A percentile compares a stretch with the other conserved stretches of the same genome.
Conservation (phyloP, 2,329 filamentous ascomycete genomes). For the Rhinocladiella similis region DNA sequence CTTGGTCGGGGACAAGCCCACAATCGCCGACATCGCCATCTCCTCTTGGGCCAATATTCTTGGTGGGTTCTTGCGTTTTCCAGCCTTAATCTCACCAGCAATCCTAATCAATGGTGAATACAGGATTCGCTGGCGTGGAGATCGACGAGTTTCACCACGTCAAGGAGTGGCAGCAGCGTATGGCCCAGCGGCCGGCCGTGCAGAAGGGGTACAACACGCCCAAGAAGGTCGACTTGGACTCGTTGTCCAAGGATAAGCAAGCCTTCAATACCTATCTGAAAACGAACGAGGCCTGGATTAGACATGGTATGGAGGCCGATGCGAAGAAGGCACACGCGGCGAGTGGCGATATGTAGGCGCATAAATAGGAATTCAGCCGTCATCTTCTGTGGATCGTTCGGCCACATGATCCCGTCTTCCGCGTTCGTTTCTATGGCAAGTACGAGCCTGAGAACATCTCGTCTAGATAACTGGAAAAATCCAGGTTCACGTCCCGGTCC, state of each 20-base stretch:
- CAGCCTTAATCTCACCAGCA: neutral
- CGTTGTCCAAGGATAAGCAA: slow-evolving; percentile 6
- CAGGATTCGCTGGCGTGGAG: slow-evolving; percentile 10
- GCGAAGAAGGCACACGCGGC: slow-evolving; percentile 45
- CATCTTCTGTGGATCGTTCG: no score
- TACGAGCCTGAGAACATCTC: slow-evolving; percentile 8
- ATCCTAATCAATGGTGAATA: neutral
- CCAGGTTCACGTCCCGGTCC: neutral
- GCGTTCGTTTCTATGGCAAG: neutral
- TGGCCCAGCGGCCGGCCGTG: slow-evolving; percentile 19
- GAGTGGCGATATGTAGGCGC: no score
- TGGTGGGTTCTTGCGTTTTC: neutral
- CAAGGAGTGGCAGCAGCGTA: slow-evolving; percentile 21
- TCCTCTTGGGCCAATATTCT: slow-evolving; percentile 7
- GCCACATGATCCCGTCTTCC: no score
- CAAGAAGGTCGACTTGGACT: slow-evolving; percentile 17
- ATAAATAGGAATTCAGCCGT: no score
- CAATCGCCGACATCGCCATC: slow-evolving; percentile 63
- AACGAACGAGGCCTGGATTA: slow-evolving; percentile 63
- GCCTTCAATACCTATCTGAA: slow-evolving; percentile 10
- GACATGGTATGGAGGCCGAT: slow-evolving; percentile 68
- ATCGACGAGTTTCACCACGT: slow-evolving; percentile 26
- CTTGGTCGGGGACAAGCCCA: slow-evolving; percentile 47
- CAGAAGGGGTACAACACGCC: slow-evolving; percentile 11
- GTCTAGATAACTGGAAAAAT: slow-evolving; percentile 9